Base-by-base conservation (phyloP, 169 alveolate genomes). In the Cyclospora cayetanensis region DNA sequence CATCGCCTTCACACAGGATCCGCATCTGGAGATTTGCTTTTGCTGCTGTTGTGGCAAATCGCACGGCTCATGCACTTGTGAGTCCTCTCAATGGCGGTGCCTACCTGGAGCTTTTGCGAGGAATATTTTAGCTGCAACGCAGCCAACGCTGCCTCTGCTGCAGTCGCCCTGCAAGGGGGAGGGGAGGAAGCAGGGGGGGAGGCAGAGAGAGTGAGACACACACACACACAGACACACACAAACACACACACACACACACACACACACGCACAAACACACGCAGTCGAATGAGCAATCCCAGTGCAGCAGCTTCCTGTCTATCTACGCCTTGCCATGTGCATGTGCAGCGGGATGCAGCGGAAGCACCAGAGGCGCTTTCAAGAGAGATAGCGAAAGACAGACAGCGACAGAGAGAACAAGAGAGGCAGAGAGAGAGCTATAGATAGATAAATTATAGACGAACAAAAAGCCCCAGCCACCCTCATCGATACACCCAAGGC, bases 81-180 rank as follows among this genome's bases (percentile, higher is more conserved):
- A 53, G 60, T 35, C 31, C 1, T 39, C 27, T 55, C 39, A 55
- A 31, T 70, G 83, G 60, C 39, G 83, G 34, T 0, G 29, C 50
- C 15, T 4, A 70, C 83, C 83, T 70, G 83, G 15, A 35, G 46
- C 29, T 39, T 70, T 55, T 70, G 35, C n/a, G 25, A 4, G 7
- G 53, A 34, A 39, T 37, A 9, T 15, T 34, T 35, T 55, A 37
- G 83, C 29, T 55, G 50, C 83, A 35, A 55, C 55, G 9, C 53
- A n/a, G 34, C 83, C 50, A 25, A 34, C 20, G 34, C 55, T 55
- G 34, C 39, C 39, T 70, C 53, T 11, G 83, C 50, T 35, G 42
- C 83, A 9, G 83, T 3, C 27, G 53, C 60, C 83, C 83, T 70
- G 72, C 18, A 60, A n/a, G 72, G 35, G n/a, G 60, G 25, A 46